Base-by-base conservation (phyloP, 192 early-diverging fungal species). In the Backusella liffmaniae region DNA sequence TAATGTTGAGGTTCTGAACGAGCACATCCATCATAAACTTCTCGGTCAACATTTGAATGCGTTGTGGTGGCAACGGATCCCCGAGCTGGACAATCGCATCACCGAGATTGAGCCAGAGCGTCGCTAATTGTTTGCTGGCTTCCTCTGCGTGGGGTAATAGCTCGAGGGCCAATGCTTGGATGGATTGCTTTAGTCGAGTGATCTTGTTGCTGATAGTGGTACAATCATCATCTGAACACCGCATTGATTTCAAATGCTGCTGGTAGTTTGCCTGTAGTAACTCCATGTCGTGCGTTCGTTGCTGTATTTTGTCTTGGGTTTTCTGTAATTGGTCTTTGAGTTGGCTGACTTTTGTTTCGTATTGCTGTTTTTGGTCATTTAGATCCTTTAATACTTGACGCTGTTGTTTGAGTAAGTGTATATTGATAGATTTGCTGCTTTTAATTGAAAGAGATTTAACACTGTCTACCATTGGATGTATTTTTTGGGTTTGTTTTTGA, bases 1-100 rank as follows among this genome's bases (percentile, higher is more conserved):
- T 85, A 5, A 73, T 73, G 70, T 85, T 85, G 29, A 87, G 76
- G 34, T 85, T 80, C 23, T 85, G 77, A 16, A 87, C 74, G 35
- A 87, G 67, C 8, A 78, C 79, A 66, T 87, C 86, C 84, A 87
- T 85, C 68, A 87, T 85, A 56, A 80, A 87, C 62, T 87, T 87
- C 70, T 87, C 83, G 34, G 85, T 73, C 56, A 85, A 76, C 84
- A 87, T 87, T 44, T 79, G 82, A 32, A 86, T 77, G 10, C 80
- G 80, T 32, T 85, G 42, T 2, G 76, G 12, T 62, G 84, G 56
- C 53, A 82, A 73, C 56, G 83, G 77, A 72, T 77, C 67, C 69
- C 84, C 79, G 34, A 79, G 30, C 68, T 78, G 75, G 66, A 79
- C 72, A 82, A 84, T 77, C 65, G 67, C 30, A 13, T 29, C 51